phyloP scores from a whole-genome alignment of 345 rosid genomes.

The Cardiospermum halicacabum region DNA sequence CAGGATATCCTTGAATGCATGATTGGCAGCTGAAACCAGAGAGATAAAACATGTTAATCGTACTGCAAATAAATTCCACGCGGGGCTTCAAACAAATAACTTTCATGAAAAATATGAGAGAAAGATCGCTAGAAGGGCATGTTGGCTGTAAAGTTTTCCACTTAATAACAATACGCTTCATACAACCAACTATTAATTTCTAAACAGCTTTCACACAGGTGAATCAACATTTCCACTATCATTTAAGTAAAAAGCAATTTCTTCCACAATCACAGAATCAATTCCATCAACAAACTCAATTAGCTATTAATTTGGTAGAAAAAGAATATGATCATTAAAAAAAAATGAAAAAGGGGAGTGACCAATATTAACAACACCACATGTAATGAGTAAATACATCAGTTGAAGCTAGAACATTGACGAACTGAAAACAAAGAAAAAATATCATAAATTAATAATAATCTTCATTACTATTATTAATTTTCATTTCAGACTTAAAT shows the following conservation, averaged over 20 bases:
- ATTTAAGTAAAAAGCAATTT: background rate
- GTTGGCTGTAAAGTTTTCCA: background rate
- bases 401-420: conserved; percentile 1
- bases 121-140: background rate
- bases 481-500: background rate
- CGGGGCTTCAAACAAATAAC: background rate
- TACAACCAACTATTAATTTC: background rate
- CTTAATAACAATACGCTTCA: background rate
- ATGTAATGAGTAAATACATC: background rate
- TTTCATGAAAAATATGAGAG: background rate
- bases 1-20: conserved; percentile 74
- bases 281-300: background rate
- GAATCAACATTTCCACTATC: background rate
- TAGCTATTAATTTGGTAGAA: background rate
- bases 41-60: background rate
- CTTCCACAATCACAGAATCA: background rate
- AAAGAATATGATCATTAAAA: background rate
- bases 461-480: background rate
- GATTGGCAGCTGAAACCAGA: conserved; percentile 66
- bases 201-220: background rate
- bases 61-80: background rate
- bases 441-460: background rate
- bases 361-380: background rate
- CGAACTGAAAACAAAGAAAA: background rate
- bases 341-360: background rate